Conservation (phyloP, 129 eudicot species). For the Saussurea involucrata region DNA sequence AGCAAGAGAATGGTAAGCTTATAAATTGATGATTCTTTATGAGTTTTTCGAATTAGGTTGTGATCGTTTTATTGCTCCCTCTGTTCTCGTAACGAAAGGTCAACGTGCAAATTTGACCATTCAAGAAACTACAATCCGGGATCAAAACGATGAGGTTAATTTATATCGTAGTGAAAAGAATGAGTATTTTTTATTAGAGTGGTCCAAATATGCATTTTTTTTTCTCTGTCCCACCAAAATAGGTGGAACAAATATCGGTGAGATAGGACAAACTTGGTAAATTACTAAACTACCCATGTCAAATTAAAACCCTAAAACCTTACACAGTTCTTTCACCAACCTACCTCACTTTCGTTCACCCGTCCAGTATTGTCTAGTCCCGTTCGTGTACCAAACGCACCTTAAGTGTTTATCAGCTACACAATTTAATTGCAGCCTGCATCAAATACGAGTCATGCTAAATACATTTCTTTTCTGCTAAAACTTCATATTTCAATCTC, state of each 20-base stretch:
- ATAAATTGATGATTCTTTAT: neutral
- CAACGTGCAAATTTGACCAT: neutral
- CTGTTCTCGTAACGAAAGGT: neutral
- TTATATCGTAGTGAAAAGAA: neutral
- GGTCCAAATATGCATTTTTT: neutral
- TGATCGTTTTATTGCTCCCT: neutral
- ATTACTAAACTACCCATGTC: neutral
- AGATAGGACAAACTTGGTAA: neutral
- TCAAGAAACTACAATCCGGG: neutral
- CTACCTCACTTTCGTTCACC: too few relatives aligned
- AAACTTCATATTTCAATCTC: too few relatives aligned
- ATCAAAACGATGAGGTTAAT: neutral
- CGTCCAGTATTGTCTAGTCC: too few relatives aligned
- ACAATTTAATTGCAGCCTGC: too few relatives aligned
- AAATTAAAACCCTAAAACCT: neutral
- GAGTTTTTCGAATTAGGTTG: neutral
- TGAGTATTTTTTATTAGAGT: neutral
- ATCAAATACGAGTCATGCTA: too few relatives aligned
- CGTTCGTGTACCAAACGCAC: too few relatives aligned
- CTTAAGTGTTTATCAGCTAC: too few relatives aligned
- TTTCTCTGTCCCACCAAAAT: neutral
- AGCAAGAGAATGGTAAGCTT: slow-evolving; percentile 82
- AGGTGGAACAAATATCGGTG: neutral
- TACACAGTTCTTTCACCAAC: too few relatives aligned
- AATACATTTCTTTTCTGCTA: too few relatives aligned